phyloP scores from a whole-genome alignment of 2,329 filamentous ascomycete genomes.

The Leptoxyphium fumago region DNA sequence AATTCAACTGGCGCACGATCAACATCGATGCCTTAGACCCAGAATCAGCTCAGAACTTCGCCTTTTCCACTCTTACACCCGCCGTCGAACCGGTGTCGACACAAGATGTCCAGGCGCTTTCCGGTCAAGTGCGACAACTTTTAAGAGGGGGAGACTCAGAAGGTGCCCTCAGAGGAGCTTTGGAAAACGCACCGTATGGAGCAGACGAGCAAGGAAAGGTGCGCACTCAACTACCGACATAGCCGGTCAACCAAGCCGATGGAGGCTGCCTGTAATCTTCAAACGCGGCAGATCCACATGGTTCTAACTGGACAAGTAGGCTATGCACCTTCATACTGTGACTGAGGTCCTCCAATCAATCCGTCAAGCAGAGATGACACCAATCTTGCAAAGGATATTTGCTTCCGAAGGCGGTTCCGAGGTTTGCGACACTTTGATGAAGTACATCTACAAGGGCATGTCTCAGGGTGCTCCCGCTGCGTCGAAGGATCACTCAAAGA shows the following conservation, averaged over 20 bases:
- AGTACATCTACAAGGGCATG: constrained; percentile 97
- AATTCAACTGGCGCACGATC: constrained; percentile 66
- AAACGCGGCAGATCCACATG: background rate
- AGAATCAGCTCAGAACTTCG: constrained; percentile 84
- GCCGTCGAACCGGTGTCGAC: constrained; percentile 60
- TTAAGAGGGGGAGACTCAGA: constrained; percentile 75
- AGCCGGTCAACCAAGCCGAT: too few relatives aligned
- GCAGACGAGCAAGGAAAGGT: constrained; percentile 40
- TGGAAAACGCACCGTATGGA: constrained; percentile 70
- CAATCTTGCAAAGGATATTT: constrained; percentile 71
- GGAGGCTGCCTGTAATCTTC: too few relatives aligned
- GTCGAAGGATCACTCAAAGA: constrained; percentile 18
- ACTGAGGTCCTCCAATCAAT: constrained; percentile 92
- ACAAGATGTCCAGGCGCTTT: constrained; percentile 61
- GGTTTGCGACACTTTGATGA: constrained; percentile 85
- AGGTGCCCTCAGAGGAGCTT: constrained; percentile 66
- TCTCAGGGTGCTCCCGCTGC: constrained; percentile 21
- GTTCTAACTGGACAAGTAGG: constrained; percentile 33
- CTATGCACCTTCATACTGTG: constrained; percentile 74
- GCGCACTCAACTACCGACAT: constrained; percentile 7
- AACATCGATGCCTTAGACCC: constrained; percentile 86
- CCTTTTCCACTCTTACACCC: constrained; percentile 68
- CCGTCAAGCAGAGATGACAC: constrained; percentile 88
- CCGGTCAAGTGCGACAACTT: constrained; percentile 73
- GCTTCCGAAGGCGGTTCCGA: constrained; percentile 65